Conservation (phyloP, 805 yeast genomes). For the Hanseniaspora hatyaiensis region DNA sequence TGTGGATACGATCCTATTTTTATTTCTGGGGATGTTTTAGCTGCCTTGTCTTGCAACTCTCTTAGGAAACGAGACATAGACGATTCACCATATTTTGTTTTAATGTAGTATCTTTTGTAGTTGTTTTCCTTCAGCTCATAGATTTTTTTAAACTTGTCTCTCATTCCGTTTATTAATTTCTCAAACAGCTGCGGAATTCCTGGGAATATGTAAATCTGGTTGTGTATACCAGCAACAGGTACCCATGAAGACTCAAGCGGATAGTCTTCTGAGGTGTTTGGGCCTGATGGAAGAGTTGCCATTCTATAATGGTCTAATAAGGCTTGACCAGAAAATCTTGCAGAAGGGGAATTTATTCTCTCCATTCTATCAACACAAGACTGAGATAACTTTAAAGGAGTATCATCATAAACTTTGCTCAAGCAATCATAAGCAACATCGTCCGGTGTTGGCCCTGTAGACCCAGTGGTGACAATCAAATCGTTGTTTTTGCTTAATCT, state of each 20-base stretch:
- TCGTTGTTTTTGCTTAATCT: slow-evolving; percentile 42
- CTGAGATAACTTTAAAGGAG: slow-evolving; percentile 41
- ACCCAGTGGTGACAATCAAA: slow-evolving; percentile 51
- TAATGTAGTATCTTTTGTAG: slow-evolving; percentile 44
- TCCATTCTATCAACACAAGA: slow-evolving; percentile 54
- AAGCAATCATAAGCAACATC: slow-evolving; percentile 72
- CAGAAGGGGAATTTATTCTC: slow-evolving; percentile 32
- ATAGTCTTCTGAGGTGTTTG: slow-evolving; percentile 37
- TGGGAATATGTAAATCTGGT: slow-evolving; percentile 61
- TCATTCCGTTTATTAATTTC: slow-evolving; percentile 37
- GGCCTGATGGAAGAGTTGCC: slow-evolving; percentile 62
- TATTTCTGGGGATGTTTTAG: slow-evolving; percentile 29
- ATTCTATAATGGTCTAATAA: slow-evolving; percentile 54
- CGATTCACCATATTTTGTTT: slow-evolving; percentile 51
- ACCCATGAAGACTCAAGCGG: slow-evolving; percentile 60
- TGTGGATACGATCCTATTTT: slow-evolving; percentile 86
- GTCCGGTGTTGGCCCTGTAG: slow-evolving; percentile 83
- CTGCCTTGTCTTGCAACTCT: slow-evolving; percentile 37
- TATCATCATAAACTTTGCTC: slow-evolving; percentile 46
- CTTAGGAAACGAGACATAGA: slow-evolving; percentile 55
- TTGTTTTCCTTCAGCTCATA: slow-evolving; percentile 30
- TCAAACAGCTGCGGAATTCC: slow-evolving; percentile 73
- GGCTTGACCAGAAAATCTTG: slow-evolving; percentile 34
- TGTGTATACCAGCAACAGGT: slow-evolving; percentile 60
- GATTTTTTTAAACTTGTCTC: slow-evolving; percentile 30